Conservation (phyloP, 192 early-diverging fungal species). For the Helicostylum pulchrum region DNA sequence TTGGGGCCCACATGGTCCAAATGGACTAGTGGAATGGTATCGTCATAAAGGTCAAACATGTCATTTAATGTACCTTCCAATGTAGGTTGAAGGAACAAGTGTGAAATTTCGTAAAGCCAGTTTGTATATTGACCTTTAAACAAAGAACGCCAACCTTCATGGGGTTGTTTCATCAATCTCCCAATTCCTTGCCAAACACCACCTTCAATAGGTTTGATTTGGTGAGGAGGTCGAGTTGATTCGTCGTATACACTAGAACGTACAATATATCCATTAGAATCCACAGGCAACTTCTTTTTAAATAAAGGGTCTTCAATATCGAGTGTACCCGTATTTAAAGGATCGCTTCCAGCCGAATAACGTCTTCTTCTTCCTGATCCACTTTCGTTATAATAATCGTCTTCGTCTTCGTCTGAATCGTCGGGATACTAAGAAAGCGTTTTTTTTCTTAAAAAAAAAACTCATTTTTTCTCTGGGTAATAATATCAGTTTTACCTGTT, state of each 20-base stretch:
- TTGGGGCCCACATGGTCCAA: slow-evolving; percentile 59
- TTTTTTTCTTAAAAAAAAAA: too few species aligned
- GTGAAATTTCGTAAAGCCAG: slow-evolving; percentile 74
- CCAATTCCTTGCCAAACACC: slow-evolving; percentile 58
- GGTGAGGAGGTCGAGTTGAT: slow-evolving; percentile 54
- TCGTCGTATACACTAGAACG: slow-evolving; percentile 49
- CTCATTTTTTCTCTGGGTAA: neutral
- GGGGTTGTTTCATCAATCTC: slow-evolving; percentile 53
- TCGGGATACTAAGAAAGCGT: neutral
- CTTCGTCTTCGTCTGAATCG: slow-evolving; percentile 26
- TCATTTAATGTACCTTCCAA: slow-evolving; percentile 89
- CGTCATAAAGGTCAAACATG: slow-evolving; percentile 87
- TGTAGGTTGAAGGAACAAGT: slow-evolving; percentile 75
- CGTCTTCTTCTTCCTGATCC: slow-evolving; percentile 8
- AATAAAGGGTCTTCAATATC: slow-evolving; percentile 47
- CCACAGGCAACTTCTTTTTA: slow-evolving; percentile 38
- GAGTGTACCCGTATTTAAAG: slow-evolving; percentile 29
- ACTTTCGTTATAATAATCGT: slow-evolving; percentile 23
- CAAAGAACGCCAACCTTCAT: slow-evolving; percentile 57
- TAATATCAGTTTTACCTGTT: slow-evolving; percentile 32
- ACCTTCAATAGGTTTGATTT: slow-evolving; percentile 56
- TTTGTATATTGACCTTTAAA: slow-evolving; percentile 71
- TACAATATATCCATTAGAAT: slow-evolving; percentile 65
- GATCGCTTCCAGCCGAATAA: slow-evolving; percentile 20
- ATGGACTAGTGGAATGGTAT: slow-evolving; percentile 65